Percentiles rank a stretch among this genome's conserved stretches.
These are phyloP conservation scores for Helicostylum pulchrum DNA, from an alignment of 192 early-diverging fungal species.

Conservation along the genomic window DNA sequence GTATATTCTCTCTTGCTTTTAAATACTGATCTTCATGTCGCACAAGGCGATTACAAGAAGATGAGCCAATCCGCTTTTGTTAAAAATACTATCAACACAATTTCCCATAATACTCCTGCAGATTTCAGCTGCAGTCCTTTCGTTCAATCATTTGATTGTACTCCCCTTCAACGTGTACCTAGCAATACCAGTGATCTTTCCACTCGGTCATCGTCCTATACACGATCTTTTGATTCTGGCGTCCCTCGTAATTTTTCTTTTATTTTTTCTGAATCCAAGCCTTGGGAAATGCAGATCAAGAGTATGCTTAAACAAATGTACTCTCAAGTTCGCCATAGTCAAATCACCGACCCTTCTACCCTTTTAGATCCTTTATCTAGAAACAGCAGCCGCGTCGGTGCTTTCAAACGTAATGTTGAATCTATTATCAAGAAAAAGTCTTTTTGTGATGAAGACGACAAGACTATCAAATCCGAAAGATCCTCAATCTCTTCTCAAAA, in stretches of 20 bases:
- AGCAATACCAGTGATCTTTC: constrained; percentile 3
- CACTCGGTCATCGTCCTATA: neutral
- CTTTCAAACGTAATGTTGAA: neutral
- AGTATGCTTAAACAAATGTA: constrained; percentile 10
- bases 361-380: too few relatives aligned
- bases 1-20: constrained; percentile 82
- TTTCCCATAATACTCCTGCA: constrained; percentile 30
- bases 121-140: neutral
- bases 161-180: constrained; percentile 12
- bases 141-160: neutral
- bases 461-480: neutral
- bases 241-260: neutral
- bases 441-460: too few relatives aligned
- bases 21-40: constrained; percentile 91
- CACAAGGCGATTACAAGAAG: constrained; percentile 61
- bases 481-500: neutral
- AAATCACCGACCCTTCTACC: neutral
- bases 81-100: constrained; percentile 61
- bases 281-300: constrained; percentile 17
- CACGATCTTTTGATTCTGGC: neutral
- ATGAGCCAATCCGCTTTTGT: constrained; percentile 76
- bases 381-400: neutral
- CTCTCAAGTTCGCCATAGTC: neutral
- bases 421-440: neutral
- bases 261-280: neutral